phyloP scores from a whole-genome alignment of 768 basidiomycete genomes.

The Amanita pallidorosea region DNA sequence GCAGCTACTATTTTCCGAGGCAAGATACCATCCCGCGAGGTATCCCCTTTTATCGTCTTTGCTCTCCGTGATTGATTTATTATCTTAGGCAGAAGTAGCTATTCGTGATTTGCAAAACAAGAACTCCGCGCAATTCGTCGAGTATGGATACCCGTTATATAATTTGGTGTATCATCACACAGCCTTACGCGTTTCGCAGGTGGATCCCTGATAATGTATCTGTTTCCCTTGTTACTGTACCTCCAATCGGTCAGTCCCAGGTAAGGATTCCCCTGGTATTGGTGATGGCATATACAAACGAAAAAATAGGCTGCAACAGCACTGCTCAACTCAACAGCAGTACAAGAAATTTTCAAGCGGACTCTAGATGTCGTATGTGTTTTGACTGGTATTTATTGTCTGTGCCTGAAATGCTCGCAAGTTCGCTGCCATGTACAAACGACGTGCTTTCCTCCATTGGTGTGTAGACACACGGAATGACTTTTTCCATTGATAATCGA shows the following conservation, averaged over 20 bases:
- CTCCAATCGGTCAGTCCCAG: conserved; percentile 70
- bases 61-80: conserved; percentile 19
- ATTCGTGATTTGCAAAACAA: conserved; percentile 67
- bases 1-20: conserved; percentile 86
- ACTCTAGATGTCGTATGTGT: conserved; percentile 45
- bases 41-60: conserved; percentile 42
- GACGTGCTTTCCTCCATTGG: conserved; percentile 84
- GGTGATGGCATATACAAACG: conserved; percentile 2
- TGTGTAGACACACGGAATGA: conserved; percentile 10
- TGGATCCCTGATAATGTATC: conserved; percentile 93
- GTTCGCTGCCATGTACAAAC: conserved; percentile 77
- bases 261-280: conserved; percentile 22
- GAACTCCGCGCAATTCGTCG: conserved; percentile 68
- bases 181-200: conserved; percentile 21
- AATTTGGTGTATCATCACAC: background rate
- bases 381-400: background rate
- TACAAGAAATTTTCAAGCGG: conserved; percentile 80
- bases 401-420: conserved; percentile 16
- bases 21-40: conserved; percentile 70
- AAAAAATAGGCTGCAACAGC: conserved; percentile 49
- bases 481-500: background rate
- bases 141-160: conserved; percentile 39
- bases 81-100: conserved; percentile 38
- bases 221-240: conserved; percentile 71
- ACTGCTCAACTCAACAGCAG: conserved; percentile 69